Base-by-base conservation (phyloP, 805 yeast genomes). In the Candida manassasensis region DNA sequence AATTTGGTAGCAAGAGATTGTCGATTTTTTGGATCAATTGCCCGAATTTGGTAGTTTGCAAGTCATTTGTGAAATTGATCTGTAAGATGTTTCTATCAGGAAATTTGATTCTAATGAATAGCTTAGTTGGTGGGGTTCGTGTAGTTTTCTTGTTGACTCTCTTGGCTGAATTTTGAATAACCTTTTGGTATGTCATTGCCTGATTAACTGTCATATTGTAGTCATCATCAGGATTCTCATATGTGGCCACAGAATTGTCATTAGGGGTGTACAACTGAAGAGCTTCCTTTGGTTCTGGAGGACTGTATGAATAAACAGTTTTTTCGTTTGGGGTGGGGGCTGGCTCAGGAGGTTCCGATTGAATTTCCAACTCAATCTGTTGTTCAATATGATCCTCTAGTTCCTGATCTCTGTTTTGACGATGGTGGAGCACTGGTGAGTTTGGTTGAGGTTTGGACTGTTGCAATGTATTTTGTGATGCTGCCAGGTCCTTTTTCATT, bases 191-290 rank as follows among this genome's bases (percentile, higher is more conserved):
- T 13, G 49, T 48, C 38, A 59, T 59, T 2, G 66, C 69, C 41
- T 67, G 71, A 12, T 51, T 35, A 4, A 59, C 45, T 1, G 69
- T 62, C 56, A 67, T 47, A 15, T 61, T 57, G 44, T 67, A 67
- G 41, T 67, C 71, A 24, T 55, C 61, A 12, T 64, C 70, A 3
- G 70, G 70, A 39, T 66, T 67, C 15, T 65, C 68, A 37, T 64
- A 67, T 2, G 39, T 33, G 10, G 38, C 32, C 2, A 21, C 25
- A 15, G 28, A n/a, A 11, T 16, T 13, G 4, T 19, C 24, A 5
- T 43, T 39, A 2, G 61, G 59, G 12, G 51, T 35, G 29, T 36
- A 55, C 21, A 55, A 36, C 29, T 42, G 50, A 2, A 59, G 56
- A 11, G 39, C 24, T 37, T 43, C 44, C n/a, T 34, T 21, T 6